Percentiles rank a stretch among this genome's conserved stretches.
Conservation (phyloP, 2,329 filamentous ascomycete genomes). For the Hymenoscyphus repandus region DNA sequence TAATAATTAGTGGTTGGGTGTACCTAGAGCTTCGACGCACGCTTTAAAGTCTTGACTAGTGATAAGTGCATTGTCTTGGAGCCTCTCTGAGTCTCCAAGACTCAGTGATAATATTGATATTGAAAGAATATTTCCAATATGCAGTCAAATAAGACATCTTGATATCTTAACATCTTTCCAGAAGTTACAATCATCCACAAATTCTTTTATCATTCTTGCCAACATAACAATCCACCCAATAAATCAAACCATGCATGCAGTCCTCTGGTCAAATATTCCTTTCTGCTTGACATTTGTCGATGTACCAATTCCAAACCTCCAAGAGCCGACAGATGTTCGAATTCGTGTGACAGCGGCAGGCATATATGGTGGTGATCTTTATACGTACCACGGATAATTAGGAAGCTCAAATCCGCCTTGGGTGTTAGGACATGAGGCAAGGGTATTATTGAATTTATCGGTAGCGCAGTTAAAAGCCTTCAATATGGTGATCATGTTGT, state of each 20-base stretch:
- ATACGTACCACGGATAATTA: constrained; percentile 54
- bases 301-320: constrained; percentile 4
- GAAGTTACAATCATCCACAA: no score
- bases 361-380: constrained; percentile 23
- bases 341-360: constrained; percentile 39
- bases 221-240: not conserved
- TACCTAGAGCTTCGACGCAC: no score
- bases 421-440: constrained; percentile 44
- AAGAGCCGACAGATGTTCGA: constrained; percentile 27
- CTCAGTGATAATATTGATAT: no score
- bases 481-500: constrained; percentile 42
- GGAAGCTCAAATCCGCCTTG: constrained; percentile 17
- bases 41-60: no score
- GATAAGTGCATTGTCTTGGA: no score
- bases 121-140: no score
- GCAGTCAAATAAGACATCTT: no score
- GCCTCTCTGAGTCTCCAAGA: no score
- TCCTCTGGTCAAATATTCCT: constrained; percentile 2
- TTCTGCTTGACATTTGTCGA: constrained; percentile 3
- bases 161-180: no score
- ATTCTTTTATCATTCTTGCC: not conserved
- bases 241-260: constrained; percentile 2
- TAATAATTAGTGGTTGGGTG: no score
- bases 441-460: constrained; percentile 43
- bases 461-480: constrained; percentile 39